Percentiles rank a stretch among this genome's conserved stretches.
Evolutionary conservation across 805 yeast genomes (phyloP).

Genomic region (Starmerella bombi): DNA sequence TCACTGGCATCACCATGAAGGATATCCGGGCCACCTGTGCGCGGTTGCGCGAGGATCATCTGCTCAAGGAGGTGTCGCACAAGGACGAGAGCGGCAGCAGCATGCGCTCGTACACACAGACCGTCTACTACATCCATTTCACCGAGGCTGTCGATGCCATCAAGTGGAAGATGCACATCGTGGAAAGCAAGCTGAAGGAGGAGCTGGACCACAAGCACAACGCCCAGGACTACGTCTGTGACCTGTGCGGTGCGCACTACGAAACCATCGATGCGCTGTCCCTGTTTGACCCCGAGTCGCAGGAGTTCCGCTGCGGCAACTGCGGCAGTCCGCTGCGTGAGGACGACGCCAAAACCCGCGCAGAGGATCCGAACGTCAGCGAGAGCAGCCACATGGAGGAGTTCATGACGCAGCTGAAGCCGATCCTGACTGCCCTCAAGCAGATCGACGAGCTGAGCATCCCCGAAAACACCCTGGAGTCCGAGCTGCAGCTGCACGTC

Average conservation of each 20-base stretch:
- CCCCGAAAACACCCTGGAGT: constrained; percentile 82
- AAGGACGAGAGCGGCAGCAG: constrained; percentile 44
- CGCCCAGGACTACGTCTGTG: constrained; percentile 90
- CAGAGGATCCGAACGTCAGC: constrained; percentile 56
- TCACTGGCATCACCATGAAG: constrained; percentile 73
- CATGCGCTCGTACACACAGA: constrained; percentile 57
- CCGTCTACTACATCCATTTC: constrained; percentile 74
- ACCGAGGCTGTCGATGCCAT: constrained; percentile 92
- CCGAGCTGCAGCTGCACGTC: constrained; percentile 64
- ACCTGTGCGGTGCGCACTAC: constrained; percentile 67
- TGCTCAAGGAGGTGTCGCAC: constrained; percentile 32
- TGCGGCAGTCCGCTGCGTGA: constrained; percentile 70
- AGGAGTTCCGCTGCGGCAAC: constrained; percentile 70
- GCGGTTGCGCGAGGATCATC: constrained; percentile 68
- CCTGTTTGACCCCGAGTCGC: constrained; percentile 61
- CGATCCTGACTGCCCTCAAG: constrained; percentile 69
- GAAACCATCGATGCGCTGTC: constrained; percentile 81
- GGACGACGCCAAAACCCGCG: constrained; percentile 46
- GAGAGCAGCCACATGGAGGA: constrained; percentile 51
- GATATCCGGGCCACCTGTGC: constrained; percentile 76
- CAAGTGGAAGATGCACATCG: constrained; percentile 88
- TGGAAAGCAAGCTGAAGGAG: constrained; percentile 65
- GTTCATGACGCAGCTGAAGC: constrained; percentile 80
- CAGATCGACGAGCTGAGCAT: constrained; percentile 66
- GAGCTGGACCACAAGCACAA: constrained; percentile 74